These are phyloP conservation scores for Meyerozyma sp. DNA, from an alignment of 1,139 yeast species.

Conservation along the genomic window DNA sequence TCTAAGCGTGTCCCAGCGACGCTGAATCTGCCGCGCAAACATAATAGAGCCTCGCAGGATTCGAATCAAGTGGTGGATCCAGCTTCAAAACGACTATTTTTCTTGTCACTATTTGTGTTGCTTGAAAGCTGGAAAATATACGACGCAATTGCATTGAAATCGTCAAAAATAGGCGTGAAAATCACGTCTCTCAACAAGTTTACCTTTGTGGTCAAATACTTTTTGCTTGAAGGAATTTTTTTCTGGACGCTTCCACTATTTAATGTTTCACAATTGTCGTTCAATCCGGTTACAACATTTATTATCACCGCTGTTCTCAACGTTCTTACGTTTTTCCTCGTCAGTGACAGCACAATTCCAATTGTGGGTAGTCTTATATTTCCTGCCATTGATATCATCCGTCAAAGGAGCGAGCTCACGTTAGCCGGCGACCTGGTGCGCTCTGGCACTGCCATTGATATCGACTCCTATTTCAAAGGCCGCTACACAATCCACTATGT, in stretches of 20 bases:
- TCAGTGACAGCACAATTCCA: conserved; percentile 35
- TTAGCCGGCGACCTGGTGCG: conserved; percentile 54
- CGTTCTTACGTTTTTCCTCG: conserved; percentile 35
- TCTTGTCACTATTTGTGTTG: conserved; percentile 59
- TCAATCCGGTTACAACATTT: conserved; percentile 49
- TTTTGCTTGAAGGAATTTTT: conserved; percentile 65
- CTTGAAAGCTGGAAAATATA: conserved; percentile 80
- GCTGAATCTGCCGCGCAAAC: background rate
- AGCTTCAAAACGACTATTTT: conserved; percentile 74
- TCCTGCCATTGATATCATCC: conserved; percentile 44
- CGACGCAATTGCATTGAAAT: conserved; percentile 50
- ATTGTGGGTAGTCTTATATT: conserved; percentile 26
- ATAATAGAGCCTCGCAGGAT: background rate
- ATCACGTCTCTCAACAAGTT: conserved; percentile 38
- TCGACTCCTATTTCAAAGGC: conserved; percentile 77
- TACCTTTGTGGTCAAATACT: conserved; percentile 64
- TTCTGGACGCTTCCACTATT: conserved; percentile 67
- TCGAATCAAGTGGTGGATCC: conserved; percentile 48
- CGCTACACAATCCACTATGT: conserved; percentile 78
- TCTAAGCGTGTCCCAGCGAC: background rate
- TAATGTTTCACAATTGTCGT: conserved; percentile 68
- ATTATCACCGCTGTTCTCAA: conserved; percentile 34
- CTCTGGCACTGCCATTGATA: conserved; percentile 44
- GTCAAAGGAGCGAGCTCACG: conserved; percentile 56
- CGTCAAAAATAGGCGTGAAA: conserved; percentile 21